Evolutionary conservation across 306 rosid genomes (phyloP), one percentile per base, ranked within the genome.

Genomic region (Inga leiocalycina): DNA sequence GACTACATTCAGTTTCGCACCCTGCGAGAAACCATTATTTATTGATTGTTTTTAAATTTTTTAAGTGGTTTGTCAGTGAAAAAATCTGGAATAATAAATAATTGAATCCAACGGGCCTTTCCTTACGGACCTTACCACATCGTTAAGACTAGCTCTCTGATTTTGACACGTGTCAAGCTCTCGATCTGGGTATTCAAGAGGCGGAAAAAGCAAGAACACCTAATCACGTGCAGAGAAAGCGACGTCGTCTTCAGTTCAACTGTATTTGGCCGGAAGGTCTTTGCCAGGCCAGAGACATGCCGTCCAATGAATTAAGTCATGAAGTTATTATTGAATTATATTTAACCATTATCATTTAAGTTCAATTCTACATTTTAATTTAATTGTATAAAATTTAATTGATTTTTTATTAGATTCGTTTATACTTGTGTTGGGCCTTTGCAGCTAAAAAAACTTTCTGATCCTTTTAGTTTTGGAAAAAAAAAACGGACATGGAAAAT

Each of bases 1-100:
- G 52, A 48, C 83, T 35, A 71, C 92, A 85, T 91, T 59, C 90
- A 56, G 83, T 43, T 84, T 82, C 19, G 77, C 91, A 83, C 90
- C 92, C 52, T 34, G 34, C 5, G 22, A 59, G 34, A 70, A 41
- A 43, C 19, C 19, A 14, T 70, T 43, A n/a, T 59, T 59, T 59
- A 41, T 41, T 41, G 43, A 41, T 69, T 2, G 6, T 43, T 37
- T 10, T n/a, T 13, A 12, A 6, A 19, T n/a, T 43, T 37, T 41
- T 70, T 44, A 44, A 15, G 43, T 10, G 19, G 48, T 39, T 10
- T 15, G 24, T 17, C n/a, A 39, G 46, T 7, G 3, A 84, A 80
- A 81, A 87, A 11, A 84, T 79, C 85, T 82, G 11, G 8, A 62
- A 4, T 11, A 62, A 62, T 24, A 46, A 78, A 88, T 85, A 22